Evolutionary conservation across 176 grass and related monocot species (phyloP).

Genomic region (Panicum miliaceum): DNA sequence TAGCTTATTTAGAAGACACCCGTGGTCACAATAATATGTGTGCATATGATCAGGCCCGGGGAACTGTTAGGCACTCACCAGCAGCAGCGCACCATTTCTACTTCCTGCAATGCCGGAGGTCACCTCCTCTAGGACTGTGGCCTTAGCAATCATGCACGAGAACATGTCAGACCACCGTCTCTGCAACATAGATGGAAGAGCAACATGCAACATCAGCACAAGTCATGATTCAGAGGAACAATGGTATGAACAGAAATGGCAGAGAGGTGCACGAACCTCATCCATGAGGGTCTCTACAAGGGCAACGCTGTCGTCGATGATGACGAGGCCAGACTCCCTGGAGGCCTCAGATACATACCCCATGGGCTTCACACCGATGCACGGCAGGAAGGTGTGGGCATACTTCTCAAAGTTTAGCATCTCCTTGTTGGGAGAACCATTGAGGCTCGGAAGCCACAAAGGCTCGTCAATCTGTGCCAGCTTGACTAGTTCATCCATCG

Average conservation of each 20-base stretch:
- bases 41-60: conserved; percentile 16
- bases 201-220: conserved; percentile 30
- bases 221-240: conserved; percentile 6
- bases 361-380: conserved; percentile 63
- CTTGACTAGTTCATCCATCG: conserved; percentile 92
- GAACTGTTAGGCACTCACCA: conserved; percentile 61
- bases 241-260: not conserved
- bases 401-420: conserved; percentile 87
- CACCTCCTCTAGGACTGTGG: conserved; percentile 73
- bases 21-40: not conserved
- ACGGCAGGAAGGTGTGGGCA: conserved; percentile 48
- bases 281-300: conserved; percentile 93
- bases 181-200: conserved; percentile 45
- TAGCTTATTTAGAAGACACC: conserved; percentile 8
- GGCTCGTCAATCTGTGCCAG: conserved; percentile 84
- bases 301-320: conserved; percentile 69
- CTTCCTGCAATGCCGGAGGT: conserved; percentile 75
- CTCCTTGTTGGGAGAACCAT: conserved; percentile 47
- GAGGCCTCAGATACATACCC: conserved; percentile 82
- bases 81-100: conserved; percentile 81
- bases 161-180: conserved; percentile 92
- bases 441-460: conserved; percentile 64
- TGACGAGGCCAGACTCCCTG: conserved; percentile 68
- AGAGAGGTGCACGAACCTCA: conserved; percentile 44
- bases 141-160: conserved; percentile 84